phyloP scores from a whole-genome alignment of 2,329 filamentous ascomycete genomes.

The Arthrinium phaeospermum region DNA sequence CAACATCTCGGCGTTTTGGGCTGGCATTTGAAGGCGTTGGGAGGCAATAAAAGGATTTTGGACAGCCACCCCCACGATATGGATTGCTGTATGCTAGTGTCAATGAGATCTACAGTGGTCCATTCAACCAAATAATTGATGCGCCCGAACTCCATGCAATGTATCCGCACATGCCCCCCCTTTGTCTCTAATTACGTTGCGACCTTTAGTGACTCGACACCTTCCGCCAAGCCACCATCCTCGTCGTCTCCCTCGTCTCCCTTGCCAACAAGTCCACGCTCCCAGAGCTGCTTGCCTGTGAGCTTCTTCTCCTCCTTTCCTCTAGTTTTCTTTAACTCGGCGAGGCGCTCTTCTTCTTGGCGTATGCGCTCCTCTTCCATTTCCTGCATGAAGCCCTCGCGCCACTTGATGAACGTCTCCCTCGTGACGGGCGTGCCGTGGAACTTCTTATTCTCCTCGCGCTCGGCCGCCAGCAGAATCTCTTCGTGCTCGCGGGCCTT shows the following conservation, averaged over 20 bases:
- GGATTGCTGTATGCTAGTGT: slow-evolving; percentile 11
- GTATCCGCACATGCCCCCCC: slow-evolving; percentile 14
- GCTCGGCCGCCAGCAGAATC: slow-evolving; percentile 66
- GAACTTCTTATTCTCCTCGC: slow-evolving; percentile 96
- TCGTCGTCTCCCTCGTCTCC: slow-evolving; percentile 71
- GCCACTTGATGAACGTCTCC: slow-evolving; percentile 85
- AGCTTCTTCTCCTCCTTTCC: slow-evolving; percentile 76
- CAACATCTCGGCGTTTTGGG: slow-evolving; percentile 18
- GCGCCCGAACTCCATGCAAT: slow-evolving; percentile 24
- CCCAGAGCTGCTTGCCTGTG: slow-evolving; percentile 79
- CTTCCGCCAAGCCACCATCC: slow-evolving; percentile 60
- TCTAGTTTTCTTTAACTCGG: slow-evolving; percentile 81
- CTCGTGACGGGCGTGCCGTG: slow-evolving; percentile 88
- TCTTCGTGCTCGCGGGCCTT: slow-evolving; percentile 65
- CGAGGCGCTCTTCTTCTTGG: slow-evolving; percentile 77
- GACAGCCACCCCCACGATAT: background rate
- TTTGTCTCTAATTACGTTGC: slow-evolving; percentile 49
- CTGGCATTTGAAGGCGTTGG: slow-evolving; percentile 20
- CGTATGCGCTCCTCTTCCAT: slow-evolving; percentile 74
- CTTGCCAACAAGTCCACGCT: slow-evolving; percentile 72
- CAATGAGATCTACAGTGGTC: slow-evolving; percentile 11
- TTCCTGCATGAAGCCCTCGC: slow-evolving; percentile 77
- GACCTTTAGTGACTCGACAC: slow-evolving; percentile 75
- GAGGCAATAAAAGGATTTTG: slow-evolving; percentile 18
- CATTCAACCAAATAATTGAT: background rate